Evolutionary conservation across 345 rosid genomes (phyloP).

Genomic region (Salix koriyanagi): DNA sequence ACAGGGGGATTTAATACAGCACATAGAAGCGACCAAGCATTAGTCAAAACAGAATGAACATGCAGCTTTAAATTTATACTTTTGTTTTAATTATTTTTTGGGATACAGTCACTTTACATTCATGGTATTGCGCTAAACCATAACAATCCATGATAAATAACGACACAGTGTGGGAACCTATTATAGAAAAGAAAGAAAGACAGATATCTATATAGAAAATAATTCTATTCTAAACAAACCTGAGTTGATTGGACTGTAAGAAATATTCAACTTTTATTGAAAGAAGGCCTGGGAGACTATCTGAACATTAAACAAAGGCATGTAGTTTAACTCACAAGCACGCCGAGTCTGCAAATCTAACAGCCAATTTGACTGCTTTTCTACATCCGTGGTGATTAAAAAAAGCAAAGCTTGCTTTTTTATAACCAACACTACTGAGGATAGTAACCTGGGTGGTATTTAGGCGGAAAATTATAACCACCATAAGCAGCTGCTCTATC

Average conservation of each 20-base stretch:
- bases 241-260: not conserved
- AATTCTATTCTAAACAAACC: too few species aligned
- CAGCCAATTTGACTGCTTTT: not conserved
- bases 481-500: slow-evolving; percentile 40
- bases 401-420: slow-evolving; percentile 10
- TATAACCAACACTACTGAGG: slow-evolving; percentile 36
- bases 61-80: too few species aligned
- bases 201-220: too few species aligned
- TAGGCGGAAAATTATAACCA: slow-evolving; percentile 45
- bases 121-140: too few species aligned
- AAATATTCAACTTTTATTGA: not conserved
- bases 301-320: not conserved
- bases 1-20: too few species aligned
- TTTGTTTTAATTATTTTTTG: too few species aligned
- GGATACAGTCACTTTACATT: too few species aligned
- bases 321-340: not conserved
- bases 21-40: too few species aligned
- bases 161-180: too few species aligned
- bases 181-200: too few species aligned
- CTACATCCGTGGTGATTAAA: not conserved
- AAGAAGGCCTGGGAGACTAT: not conserved
- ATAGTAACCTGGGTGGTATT: slow-evolving; percentile 45
- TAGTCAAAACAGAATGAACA: too few species aligned
- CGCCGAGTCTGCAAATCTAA: not conserved
- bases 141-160: too few species aligned